Base-by-base conservation (phyloP, 768 basidiomycete species). In the Russula dissimulans region DNA sequence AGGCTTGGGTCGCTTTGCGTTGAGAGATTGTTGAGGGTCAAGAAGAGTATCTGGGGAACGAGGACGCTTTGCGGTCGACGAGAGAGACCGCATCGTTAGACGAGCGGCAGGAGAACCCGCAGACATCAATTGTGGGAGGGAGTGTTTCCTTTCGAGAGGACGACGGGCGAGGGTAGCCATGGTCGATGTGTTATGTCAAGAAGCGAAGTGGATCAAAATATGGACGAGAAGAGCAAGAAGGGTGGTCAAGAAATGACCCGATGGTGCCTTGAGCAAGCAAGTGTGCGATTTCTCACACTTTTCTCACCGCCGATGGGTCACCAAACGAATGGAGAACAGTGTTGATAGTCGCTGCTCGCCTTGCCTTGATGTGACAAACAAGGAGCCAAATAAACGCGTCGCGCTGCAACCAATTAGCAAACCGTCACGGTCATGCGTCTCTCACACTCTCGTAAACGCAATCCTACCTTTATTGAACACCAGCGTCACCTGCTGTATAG, bases 301-400 rank as follows among this genome's bases (percentile, higher is more conserved):
- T 26, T 26, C 22, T 26, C 22, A 26, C 22, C 22, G 22, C 22
- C 22, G 2, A 46, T 14, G 39, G 46, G 15, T 47, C 18, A 26
- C 11, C n/a, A 29, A 4, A 41, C 52, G 26, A 53, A 41, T 41
- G 38, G 38, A 54, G 53, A 32, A 44, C 17, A 14, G 32, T 29
- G 48, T 32, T 44, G 9, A 54, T 17, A n/a, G 31, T 43, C 43
- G 32, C 49, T 36, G 5, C 31, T 29, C 26, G 17, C 39, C 56
- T 29, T 18, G 56, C 38, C 39, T 26, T 26, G 22, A 26, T 18
- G 10, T 26, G 32, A 48, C 50, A 51, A 62, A 62, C 54, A 52
- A 53, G 18, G 0, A 17, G 10, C 60, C 60, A 66, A 66, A 66
- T 59, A 66, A 66, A 65, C 65, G 65, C 65, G 65, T 63, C 64